A percentile compares a stretch with the other conserved stretches of the same genome.
Conservation (phyloP, 306 rosid genomes). For the Coriaria nepalensis region DNA sequence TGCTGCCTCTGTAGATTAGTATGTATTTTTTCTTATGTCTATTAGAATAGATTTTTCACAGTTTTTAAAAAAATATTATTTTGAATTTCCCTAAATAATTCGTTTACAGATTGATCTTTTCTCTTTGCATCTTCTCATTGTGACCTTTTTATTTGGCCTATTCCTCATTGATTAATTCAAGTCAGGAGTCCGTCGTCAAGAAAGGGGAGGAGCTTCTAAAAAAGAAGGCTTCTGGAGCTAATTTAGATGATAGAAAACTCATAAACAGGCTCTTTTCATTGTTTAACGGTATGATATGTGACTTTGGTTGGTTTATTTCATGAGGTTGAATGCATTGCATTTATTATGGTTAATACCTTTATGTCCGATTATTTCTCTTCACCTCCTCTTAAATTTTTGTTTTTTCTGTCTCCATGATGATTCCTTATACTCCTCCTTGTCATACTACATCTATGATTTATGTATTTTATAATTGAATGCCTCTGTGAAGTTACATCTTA, state of each 20-base stretch:
- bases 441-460: no score
- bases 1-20: constrained; percentile 77
- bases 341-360: not conserved
- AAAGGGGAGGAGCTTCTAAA: constrained; percentile 92
- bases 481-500: no score
- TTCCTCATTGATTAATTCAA: constrained; percentile 39
- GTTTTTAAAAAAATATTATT: constrained; percentile 13
- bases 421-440: no score
- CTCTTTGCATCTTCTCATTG: constrained; percentile 3
- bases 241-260: constrained; percentile 65
- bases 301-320: constrained; percentile 9
- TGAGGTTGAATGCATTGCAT: constrained; percentile 1
- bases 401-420: no score
- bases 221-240: constrained; percentile 77
- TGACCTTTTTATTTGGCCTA: constrained; percentile 19
- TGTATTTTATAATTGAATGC: no score
- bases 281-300: constrained; percentile 58
- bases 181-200: constrained; percentile 83
- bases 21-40: constrained; percentile 22
- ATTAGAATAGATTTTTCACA: no score
- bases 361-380: no score
- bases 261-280: constrained; percentile 58
- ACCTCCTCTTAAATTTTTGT: no score
- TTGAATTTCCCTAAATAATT: no score
- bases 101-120: no score